Evolutionary conservation across 1,284 basidiomycete genomes (phyloP).

Genomic region (Inonotus hispidus): DNA sequence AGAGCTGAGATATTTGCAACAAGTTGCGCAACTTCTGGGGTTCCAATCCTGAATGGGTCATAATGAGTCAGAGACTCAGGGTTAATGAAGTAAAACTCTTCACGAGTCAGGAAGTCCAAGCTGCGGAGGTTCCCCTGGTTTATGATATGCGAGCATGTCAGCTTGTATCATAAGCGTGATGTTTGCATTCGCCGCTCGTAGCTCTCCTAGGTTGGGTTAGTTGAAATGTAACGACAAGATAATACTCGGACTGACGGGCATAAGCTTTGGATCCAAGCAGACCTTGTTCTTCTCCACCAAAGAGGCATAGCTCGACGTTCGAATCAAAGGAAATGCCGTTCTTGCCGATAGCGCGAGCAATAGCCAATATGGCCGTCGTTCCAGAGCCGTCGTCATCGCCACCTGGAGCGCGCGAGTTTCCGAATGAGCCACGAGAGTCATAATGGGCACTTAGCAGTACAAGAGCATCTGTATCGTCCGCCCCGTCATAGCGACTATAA

Average conservation of each 20-base stretch:
- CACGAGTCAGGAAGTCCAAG: conserved; percentile 60
- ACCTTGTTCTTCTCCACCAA: conserved; percentile 73
- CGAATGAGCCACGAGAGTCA: conserved; percentile 83
- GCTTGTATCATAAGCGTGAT: conserved; percentile 81
- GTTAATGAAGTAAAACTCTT: neutral
- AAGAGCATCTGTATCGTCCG: conserved; percentile 47
- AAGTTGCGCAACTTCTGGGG: conserved; percentile 68
- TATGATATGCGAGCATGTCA: conserved; percentile 84
- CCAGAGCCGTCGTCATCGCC: conserved; percentile 81
- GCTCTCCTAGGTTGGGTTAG: conserved; percentile 37
- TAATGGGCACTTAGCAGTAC: conserved; percentile 80
- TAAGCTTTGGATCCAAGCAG: conserved; percentile 62
- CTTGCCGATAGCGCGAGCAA: conserved; percentile 64
- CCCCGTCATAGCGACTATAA: conserved; percentile 48
- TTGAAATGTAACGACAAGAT: neutral
- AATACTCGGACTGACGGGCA: conserved; percentile 42
- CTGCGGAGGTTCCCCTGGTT: conserved; percentile 68
- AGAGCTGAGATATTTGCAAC: conserved; percentile 66
- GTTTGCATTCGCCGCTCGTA: conserved; percentile 53
- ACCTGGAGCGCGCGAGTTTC: conserved; percentile 65
- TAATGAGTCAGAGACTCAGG: neutral
- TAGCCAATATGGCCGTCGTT: conserved; percentile 67
- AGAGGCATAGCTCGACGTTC: conserved; percentile 65
- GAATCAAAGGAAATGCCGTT: conserved; percentile 57
- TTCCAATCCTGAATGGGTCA: conserved; percentile 56